Percentiles rank a stretch among this genome's conserved stretches.
Conservation (phyloP, 2,329 filamentous ascomycete genomes). For the Trichoderma sp. region DNA sequence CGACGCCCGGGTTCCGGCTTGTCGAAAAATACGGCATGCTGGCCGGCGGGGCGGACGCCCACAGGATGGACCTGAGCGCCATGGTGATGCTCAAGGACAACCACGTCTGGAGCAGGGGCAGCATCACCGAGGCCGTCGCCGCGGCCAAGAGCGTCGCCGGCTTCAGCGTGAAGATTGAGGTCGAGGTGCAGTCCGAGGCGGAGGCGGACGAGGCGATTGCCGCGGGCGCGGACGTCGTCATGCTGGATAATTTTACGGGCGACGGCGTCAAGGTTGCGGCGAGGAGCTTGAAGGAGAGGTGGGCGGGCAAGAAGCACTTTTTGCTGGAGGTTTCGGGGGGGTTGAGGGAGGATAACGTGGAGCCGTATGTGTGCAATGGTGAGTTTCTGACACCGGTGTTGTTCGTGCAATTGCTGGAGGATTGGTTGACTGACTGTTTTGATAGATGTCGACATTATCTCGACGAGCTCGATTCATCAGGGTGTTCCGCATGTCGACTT, state of each 20-base stretch:
- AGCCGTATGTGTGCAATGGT: conserved; percentile 75
- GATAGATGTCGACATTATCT: conserved; percentile 88
- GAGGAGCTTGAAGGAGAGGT: conserved; percentile 73
- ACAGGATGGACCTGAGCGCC: conserved; percentile 84
- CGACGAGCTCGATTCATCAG: conserved; percentile 95
- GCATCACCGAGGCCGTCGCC: conserved; percentile 81
- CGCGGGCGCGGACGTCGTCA: conserved; percentile 91
- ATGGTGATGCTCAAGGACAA: conserved; percentile 99
- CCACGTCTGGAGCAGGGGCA: conserved; percentile 88
- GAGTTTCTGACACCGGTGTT: conserved; percentile 39
- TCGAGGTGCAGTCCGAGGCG: conserved; percentile 85
- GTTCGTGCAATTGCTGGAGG: background rate
- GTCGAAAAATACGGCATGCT: conserved; percentile 99
- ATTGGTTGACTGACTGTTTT: background rate
- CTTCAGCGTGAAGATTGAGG: conserved; percentile 92
- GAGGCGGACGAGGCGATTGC: conserved; percentile 90
- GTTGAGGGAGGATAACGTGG: conserved; percentile 81
- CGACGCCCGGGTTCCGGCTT: conserved; percentile 89
- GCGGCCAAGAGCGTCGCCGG: conserved; percentile 84
- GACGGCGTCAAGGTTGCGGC: conserved; percentile 77
- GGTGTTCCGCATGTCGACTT: conserved; percentile 93
- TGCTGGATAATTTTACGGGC: conserved; percentile 93
- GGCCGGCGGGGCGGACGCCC: conserved; percentile 86
- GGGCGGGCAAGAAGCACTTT: conserved; percentile 73
- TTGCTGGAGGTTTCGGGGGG: conserved; percentile 93